Evolutionary conservation across 2,329 filamentous ascomycete species (phyloP), one percentile per base, ranked within the genome.

Genomic region (Aureobasidium mangrovei): DNA sequence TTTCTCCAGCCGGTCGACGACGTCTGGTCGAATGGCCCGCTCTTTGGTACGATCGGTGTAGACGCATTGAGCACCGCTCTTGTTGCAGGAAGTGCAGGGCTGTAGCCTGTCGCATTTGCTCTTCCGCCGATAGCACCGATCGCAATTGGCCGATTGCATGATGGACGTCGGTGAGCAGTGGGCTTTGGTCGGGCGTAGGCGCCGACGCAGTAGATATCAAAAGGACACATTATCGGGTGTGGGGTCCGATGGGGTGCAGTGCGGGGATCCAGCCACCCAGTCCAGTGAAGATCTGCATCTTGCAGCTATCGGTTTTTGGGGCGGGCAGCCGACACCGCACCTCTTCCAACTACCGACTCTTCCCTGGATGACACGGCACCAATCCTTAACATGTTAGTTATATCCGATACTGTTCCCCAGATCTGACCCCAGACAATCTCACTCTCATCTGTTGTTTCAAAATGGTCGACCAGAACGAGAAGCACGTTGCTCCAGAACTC

Each of bases 41-140:
- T 68, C 65, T 38, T 65, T 62, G 47, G 65, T 46, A 33, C 56
- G 56, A 47, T 60, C 61, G 31, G 66, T 64, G 58, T 73, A 71
- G 3, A 63, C 59, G 51, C 72, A 74, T 3, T 58, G 44, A 4
- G 64, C 63, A 6, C 62, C 64, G 42, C 66, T 67, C 40, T 67
- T 64, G n/a, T 60, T 59, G 57, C 72, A 74, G 4, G 66, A 63
- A 3, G 63, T 60, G 53, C 72, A 74, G 35, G 69, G 70, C 4
- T 63, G 65, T 26, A 60, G 56, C 51, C 71, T 72, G 61, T 74
- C 70, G 57, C 72, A 74, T 38, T 65, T 65, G 32, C 69, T 69
- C 57, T 74, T 74, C 41, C 71, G 60, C 35, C 66, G 65, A 58
- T 74, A 71, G 57, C 72, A 73, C 48, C 69, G 65, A 40, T 72